A percentile compares a stretch with the other conserved stretches of the same genome.
phyloP scores from a whole-genome alignment of 495 filamentous ascomycete genomes.

The Venustampulla echinocandica region DNA sequence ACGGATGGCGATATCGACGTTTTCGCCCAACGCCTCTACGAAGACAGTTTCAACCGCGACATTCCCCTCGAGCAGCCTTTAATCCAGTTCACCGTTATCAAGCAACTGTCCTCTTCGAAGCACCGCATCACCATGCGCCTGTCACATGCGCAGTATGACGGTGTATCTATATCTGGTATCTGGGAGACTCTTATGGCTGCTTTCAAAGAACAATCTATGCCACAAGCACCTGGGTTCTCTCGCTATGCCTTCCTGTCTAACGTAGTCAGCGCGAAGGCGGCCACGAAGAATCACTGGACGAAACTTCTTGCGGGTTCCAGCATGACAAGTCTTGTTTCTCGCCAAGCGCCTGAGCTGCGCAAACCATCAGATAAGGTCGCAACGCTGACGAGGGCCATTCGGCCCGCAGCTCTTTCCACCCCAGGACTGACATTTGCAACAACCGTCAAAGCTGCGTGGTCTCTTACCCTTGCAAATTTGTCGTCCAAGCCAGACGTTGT shows the following conservation, averaged over 20 bases:
- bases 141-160: conserved; percentile 70
- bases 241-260: conserved; percentile 47
- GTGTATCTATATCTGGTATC: conserved; percentile 55
- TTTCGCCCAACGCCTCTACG: conserved; percentile 32
- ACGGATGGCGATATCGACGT: conserved; percentile 33
- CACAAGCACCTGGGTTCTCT: conserved; percentile 43
- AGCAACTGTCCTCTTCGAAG: conserved; percentile 25
- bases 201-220: conserved; percentile 41
- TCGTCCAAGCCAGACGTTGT: conserved; percentile 41
- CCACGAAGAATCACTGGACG: conserved; percentile 47
- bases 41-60: not conserved
- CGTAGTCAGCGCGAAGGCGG: conserved; percentile 34
- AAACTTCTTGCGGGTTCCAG: conserved; percentile 42
- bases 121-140: conserved; percentile 52
- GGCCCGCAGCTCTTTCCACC: conserved; percentile 29
- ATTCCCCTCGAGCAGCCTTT: conserved; percentile 44
- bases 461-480: conserved; percentile 45
- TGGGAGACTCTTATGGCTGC: conserved; percentile 43
- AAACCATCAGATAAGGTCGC: not conserved
- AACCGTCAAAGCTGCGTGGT: conserved; percentile 54
- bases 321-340: conserved; percentile 26
- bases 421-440: conserved; percentile 47
- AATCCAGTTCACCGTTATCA: conserved; percentile 52
- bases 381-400: conserved; percentile 26
- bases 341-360: not conserved